phyloP scores from a whole-genome alignment of 257 asterid species.

The Orobanche coerulescens region DNA sequence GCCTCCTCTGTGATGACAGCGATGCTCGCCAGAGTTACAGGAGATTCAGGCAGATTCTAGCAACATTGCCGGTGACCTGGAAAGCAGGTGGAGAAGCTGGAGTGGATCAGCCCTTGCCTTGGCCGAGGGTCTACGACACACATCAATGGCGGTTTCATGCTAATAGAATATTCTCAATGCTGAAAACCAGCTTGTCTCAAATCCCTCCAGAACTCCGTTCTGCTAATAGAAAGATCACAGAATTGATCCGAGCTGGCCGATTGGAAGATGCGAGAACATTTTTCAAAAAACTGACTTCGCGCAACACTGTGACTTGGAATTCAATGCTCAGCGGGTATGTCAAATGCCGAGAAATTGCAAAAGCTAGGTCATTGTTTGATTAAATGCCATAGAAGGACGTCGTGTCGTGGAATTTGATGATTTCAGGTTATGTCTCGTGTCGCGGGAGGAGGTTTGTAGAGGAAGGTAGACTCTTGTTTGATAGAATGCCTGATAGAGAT shows the following conservation, averaged over 20 bases:
- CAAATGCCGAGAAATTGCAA: slow-evolving; percentile 34
- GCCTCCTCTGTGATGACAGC: no score
- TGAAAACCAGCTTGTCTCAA: slow-evolving; percentile 9
- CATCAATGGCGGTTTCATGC: background rate
- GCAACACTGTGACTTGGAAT: slow-evolving; percentile 73
- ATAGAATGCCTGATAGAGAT: slow-evolving; percentile 50
- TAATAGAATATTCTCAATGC: slow-evolving; percentile 18
- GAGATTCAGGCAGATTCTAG: no score
- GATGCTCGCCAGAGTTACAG: no score
- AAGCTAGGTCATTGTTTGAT: slow-evolving; percentile 51
- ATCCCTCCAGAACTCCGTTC: slow-evolving; percentile 24
- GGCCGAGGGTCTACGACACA: slow-evolving; percentile 9
- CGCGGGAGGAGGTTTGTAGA: slow-evolving; percentile 31
- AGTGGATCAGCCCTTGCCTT: slow-evolving; percentile 10
- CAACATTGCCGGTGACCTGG: no score
- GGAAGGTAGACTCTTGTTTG: slow-evolving; percentile 52
- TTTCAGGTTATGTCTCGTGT: slow-evolving; percentile 52
- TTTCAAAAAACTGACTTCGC: slow-evolving; percentile 33
- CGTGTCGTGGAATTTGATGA: no score
- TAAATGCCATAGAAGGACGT: no score
- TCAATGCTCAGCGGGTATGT: slow-evolving; percentile 62
- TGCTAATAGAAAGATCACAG: slow-evolving; percentile 40
- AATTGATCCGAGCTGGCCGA: slow-evolving; percentile 39
- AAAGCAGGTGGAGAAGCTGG: no score
- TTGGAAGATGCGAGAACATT: slow-evolving; percentile 48